Base-by-base conservation (phyloP, 225 moss, liverwort and hornwort genomes). In the Lunularia cruciata region DNA sequence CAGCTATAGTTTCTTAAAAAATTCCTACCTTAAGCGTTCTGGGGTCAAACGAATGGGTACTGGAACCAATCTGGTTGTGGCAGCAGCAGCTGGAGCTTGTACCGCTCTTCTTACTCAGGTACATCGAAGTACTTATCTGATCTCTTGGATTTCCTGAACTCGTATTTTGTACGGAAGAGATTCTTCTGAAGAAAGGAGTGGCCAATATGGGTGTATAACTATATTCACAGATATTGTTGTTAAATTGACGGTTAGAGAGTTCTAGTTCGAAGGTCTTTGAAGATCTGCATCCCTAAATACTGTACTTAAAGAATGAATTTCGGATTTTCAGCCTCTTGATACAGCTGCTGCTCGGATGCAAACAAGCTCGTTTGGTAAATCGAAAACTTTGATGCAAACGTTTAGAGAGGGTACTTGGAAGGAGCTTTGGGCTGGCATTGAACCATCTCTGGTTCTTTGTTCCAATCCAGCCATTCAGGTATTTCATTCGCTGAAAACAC, bases 381-480 rank as follows among this genome's bases (percentile, higher is more conserved):
- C 98, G n/a, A 88, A 89, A 72, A 53, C 83, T 12, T 65, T 98
- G 34, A 63, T 82, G 72, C 76, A 81, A 61, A 93, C 89, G 32
- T 67, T 98, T 69, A 83, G 83, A 55, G 88, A 79, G 48, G 87
- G 89, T 57, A 89, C 56, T 58, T 74, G 76, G 69, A 83, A 72
- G 57, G 93, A 93, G 79, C 79, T 90, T 33, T 98, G 88, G 76
- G 78, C 85, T 27, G 98, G 98, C 57, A 83, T 93, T 54, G 93
- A 84, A 78, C 89, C 93, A 38, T 98, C 98, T 34, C 85, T 98
- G 62, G 69, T 89, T 40, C 83, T 98, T 30, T 81, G 81, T 60
- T 91, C 84, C 40, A 98, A 98, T 73, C 93, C 98, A 67, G 91
- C 98, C n/a, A 98, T 98, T 82, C 98, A 98, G 93, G 98, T 98